Conservation (phyloP, 2,329 filamentous ascomycete species). For the Aspergillus floridensis region DNA sequence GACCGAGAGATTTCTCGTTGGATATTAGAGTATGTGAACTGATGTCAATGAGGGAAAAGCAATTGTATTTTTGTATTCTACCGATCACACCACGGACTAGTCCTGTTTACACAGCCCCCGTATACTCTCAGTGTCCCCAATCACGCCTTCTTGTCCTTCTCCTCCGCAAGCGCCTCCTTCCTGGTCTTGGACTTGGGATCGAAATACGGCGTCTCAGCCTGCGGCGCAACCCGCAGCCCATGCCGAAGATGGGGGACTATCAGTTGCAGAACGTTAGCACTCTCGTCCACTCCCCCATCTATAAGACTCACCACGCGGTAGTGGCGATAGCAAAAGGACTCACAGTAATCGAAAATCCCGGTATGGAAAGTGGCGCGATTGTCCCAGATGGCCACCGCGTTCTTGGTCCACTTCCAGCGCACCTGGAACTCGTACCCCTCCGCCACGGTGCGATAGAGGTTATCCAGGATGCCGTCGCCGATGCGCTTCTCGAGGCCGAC, state of each 20-base stretch:
- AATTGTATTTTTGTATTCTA: no score
- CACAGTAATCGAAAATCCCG: conserved; percentile 9
- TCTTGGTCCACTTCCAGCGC: conserved; percentile 11
- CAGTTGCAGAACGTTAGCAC: not conserved
- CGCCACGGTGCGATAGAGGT: not conserved
- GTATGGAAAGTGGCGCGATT: conserved; percentile 8
- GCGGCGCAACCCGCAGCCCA: conserved; percentile 7
- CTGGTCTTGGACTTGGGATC: conserved; percentile 5
- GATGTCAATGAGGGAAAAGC: no score
- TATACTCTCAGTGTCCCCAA: no score
- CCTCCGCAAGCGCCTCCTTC: not conserved
- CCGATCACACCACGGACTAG: no score
- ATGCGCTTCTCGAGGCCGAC: conserved; percentile 10
- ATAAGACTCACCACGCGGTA: no score
- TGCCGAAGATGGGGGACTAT: conserved; percentile 8
- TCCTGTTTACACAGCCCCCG: no score
- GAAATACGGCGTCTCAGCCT: conserved; percentile 8
- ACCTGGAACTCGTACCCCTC: conserved; percentile 6
- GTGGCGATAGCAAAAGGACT: not conserved
- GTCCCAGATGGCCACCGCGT: conserved; percentile 11
- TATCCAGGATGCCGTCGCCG: conserved; percentile 9
- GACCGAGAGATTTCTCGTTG: no score
- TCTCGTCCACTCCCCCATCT: no score
- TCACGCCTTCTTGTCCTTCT: not conserved
- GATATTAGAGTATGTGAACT: no score